phyloP scores from a whole-genome alignment of 495 filamentous ascomycete species.

The Geopyxis carbonaria region DNA sequence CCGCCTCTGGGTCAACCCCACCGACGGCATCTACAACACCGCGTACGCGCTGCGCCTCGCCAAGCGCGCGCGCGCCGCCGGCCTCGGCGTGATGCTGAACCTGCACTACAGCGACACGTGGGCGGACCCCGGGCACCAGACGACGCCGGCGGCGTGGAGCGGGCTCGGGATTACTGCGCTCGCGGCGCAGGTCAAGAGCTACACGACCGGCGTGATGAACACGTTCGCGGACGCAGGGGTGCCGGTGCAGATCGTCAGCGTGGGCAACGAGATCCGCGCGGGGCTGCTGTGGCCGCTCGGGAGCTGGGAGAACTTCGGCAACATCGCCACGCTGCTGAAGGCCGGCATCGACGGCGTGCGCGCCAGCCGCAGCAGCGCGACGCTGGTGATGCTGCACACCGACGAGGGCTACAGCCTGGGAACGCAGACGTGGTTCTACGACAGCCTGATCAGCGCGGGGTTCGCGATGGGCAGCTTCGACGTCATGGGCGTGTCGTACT shows the following conservation, averaged over 20 bases:
- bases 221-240: conserved; percentile 38
- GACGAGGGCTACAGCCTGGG: conserved; percentile 54
- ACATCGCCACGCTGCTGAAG: conserved; percentile 44
- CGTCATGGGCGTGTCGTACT: conserved; percentile 53
- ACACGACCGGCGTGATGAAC: conserved; percentile 44
- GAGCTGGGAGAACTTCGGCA: conserved; percentile 38
- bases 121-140: too few species aligned
- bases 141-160: too few species aligned
- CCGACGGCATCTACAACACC: too few species aligned
- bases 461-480: conserved; percentile 43
- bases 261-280: conserved; percentile 51
- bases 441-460: conserved; percentile 35
- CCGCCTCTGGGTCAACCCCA: too few species aligned
- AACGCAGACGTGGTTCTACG: conserved; percentile 47
- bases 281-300: conserved; percentile 50
- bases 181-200: conserved; percentile 40
- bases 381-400: conserved; percentile 51
- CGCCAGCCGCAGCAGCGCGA: conserved; percentile 35
- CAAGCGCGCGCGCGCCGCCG: conserved; percentile 43
- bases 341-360: conserved; percentile 46
- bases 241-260: conserved; percentile 43
- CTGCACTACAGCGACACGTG: too few species aligned
- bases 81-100: conserved; percentile 49
- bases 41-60: conserved; percentile 54
- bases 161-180: conserved; percentile 23